A percentile compares a stretch with the other conserved stretches of the same genome.
phyloP scores from a whole-genome alignment of 176 grass and related monocot genomes.

The Eragrostis nindensis region DNA sequence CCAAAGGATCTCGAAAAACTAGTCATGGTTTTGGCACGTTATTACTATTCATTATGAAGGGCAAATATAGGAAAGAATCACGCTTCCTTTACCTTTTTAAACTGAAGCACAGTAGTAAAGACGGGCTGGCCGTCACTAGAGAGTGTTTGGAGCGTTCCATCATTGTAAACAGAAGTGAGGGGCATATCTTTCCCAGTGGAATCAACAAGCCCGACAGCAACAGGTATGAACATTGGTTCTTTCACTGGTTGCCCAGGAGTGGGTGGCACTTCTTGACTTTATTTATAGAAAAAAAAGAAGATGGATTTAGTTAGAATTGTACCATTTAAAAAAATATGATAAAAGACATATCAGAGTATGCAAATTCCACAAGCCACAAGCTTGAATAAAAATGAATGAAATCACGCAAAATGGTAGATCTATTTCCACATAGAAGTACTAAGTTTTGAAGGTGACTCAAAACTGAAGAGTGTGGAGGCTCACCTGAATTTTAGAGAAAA shows the following conservation, averaged over 20 bases:
- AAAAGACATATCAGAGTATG: conserved; percentile 5
- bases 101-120: conserved; percentile 83
- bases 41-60: neutral
- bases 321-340: neutral
- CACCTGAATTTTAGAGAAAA: conserved; percentile 93
- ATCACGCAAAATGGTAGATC: conserved; percentile 7
- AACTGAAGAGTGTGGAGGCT: conserved; percentile 12
- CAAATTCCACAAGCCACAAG: neutral
- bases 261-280: conserved; percentile 86
- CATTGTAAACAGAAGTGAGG: conserved; percentile 66
- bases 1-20: too few species aligned
- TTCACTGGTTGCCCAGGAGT: conserved; percentile 84
- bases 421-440: neutral
- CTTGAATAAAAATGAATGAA: neutral
- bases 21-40: too few species aligned
- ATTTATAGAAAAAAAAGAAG: neutral
- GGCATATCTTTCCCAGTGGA: conserved; percentile 91
- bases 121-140: conserved; percentile 51
- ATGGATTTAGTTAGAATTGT: conserved; percentile 23
- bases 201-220: conserved; percentile 85
- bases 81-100: conserved; percentile 70
- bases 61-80: conserved; percentile 29
- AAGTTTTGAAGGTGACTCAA: conserved; percentile 10
- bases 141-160: conserved; percentile 66
- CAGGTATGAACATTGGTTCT: conserved; percentile 93